A percentile compares a stretch with the other conserved stretches of the same genome.
Conservation (phyloP, 305 asterid genomes). For the Andrographis paniculata region DNA sequence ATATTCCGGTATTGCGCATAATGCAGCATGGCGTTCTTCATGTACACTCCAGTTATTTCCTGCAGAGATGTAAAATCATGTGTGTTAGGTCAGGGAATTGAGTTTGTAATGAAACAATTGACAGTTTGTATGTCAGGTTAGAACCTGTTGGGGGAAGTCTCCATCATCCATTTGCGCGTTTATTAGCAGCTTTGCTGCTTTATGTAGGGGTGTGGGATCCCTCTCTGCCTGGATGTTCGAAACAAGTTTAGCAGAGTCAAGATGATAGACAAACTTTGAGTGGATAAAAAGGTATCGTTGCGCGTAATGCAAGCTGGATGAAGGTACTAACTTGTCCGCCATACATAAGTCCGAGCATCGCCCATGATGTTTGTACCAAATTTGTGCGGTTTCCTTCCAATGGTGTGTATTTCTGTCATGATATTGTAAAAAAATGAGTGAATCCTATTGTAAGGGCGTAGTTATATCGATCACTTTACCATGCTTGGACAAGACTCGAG, state of each 20-base stretch:
- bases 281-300: background rate
- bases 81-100: no score
- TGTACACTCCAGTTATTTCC: conserved; percentile 35
- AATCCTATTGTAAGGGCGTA: background rate
- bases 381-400: conserved; percentile 45
- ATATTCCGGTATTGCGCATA: conserved; percentile 45
- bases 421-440: background rate
- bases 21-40: conserved; percentile 63
- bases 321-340: conserved; percentile 36
- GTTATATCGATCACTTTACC: conserved; percentile 25
- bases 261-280: no score
- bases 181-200: conserved; percentile 38
- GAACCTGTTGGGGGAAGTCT: conserved; percentile 56
- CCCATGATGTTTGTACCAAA: conserved; percentile 56
- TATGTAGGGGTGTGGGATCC: conserved; percentile 40
- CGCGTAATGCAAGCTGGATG: background rate
- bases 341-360: conserved; percentile 44
- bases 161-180: conserved; percentile 50
- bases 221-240: conserved; percentile 32
- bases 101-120: background rate
- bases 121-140: background rate
- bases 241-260: background rate
- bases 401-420: conserved; percentile 42
- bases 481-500: conserved; percentile 67
- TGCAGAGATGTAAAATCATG: conserved; percentile 6